These are phyloP conservation scores for Nicotiana undulata DNA, from an alignment of 257 asterid species.

Conservation along the genomic window DNA sequence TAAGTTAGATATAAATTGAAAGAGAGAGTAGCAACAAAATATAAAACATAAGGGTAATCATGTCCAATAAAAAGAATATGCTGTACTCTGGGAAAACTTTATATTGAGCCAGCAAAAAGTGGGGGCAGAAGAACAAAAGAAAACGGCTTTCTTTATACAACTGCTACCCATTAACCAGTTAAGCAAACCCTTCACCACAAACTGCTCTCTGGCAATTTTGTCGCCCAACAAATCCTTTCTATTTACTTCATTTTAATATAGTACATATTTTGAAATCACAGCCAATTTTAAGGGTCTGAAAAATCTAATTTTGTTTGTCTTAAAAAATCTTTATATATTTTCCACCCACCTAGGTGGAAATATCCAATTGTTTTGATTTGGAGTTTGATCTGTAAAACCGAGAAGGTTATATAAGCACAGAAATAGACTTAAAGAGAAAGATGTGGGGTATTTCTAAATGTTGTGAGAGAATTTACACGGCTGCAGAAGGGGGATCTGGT, in stretches of 20 bases:
- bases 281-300: background rate
- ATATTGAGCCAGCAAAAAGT: slow-evolving; percentile 1
- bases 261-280: background rate
- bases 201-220: background rate
- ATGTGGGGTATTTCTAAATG: slow-evolving; percentile 55
- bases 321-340: background rate
- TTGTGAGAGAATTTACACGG: slow-evolving; percentile 51
- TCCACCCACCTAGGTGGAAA: background rate
- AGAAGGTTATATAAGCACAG: slow-evolving; percentile 2
- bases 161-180: slow-evolving; percentile 26
- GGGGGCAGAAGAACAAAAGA: slow-evolving; percentile 33
- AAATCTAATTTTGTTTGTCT: background rate
- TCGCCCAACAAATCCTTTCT: background rate
- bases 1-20: too few relatives aligned
- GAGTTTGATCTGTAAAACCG: slow-evolving; percentile 16
- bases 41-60: too few relatives aligned
- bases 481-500: slow-evolving; percentile 79
- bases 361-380: slow-evolving; percentile 8
- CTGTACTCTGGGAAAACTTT: background rate
- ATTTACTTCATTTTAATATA: background rate
- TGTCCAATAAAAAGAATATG: background rate
- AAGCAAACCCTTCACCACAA: slow-evolving; percentile 27
- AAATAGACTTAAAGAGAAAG: slow-evolving; percentile 4
- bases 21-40: too few relatives aligned
- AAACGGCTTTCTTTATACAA: slow-evolving; percentile 45